Conservation (phyloP, 129 eudicot species). For the Helianthus tuberosus region DNA sequence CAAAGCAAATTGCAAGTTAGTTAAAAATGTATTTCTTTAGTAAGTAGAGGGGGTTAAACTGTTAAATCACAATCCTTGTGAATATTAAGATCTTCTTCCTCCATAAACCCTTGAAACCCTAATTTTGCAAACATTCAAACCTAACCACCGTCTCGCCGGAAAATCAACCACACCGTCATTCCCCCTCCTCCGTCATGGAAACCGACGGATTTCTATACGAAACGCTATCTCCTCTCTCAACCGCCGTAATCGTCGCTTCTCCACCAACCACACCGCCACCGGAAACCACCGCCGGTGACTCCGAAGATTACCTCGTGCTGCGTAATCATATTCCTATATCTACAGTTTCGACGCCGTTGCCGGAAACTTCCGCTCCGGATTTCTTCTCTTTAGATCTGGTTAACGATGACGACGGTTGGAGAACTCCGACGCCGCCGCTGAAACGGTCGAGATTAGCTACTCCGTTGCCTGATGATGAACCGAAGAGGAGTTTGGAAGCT, state of each 20-base stretch:
- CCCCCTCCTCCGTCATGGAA: constrained; percentile 36
- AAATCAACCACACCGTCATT: background rate
- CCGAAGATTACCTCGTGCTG: constrained; percentile 57
- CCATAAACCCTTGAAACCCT: constrained; percentile 17
- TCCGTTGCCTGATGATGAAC: constrained; percentile 28
- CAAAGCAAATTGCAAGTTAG: too few species aligned
- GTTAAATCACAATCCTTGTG: background rate
- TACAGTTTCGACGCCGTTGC: constrained; percentile 24
- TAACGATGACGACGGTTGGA: constrained; percentile 8
- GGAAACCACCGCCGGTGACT: constrained; percentile 37
- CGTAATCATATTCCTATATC: constrained; percentile 69
- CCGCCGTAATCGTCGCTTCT: background rate
- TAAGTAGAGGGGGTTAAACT: constrained; percentile 22
- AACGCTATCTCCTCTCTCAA: constrained; percentile 68
- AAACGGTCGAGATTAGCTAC: constrained; percentile 39
- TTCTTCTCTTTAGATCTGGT: constrained; percentile 75
- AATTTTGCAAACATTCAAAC: background rate
- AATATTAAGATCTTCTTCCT: background rate
- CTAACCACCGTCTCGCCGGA: constrained; percentile 5
- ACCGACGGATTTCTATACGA: constrained; percentile 51
- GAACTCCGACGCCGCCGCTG: constrained; percentile 18
- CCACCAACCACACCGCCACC: constrained; percentile 34
- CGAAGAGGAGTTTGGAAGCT: constrained; percentile 56
- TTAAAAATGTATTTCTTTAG: background rate
- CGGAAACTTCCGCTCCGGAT: constrained; percentile 57